Percentiles rank a stretch among this genome's conserved stretches.
Conservation (phyloP, 192 early-diverging fungal genomes). For the Phycomyces blakesleeanus region DNA sequence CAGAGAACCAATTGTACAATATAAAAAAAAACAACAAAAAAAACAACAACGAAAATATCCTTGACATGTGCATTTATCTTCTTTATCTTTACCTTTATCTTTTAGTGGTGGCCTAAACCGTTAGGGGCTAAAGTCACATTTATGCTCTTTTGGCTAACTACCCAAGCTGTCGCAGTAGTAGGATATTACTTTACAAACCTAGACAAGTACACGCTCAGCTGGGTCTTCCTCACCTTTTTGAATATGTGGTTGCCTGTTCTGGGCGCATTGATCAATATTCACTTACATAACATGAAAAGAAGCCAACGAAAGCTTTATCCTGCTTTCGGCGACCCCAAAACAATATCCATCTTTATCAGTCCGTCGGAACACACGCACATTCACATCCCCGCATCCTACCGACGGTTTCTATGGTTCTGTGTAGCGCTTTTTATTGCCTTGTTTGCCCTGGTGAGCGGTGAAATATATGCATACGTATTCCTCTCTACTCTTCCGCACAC, state of each 20-base stretch:
- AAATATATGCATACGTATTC: slow-evolving; percentile 64
- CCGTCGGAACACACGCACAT: slow-evolving; percentile 57
- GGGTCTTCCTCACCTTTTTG: slow-evolving; percentile 67
- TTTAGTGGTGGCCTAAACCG: slow-evolving; percentile 67
- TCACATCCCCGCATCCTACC: slow-evolving; percentile 65
- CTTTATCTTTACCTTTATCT: neutral
- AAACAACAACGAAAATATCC: too few species aligned
- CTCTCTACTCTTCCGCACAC: slow-evolving; percentile 54
- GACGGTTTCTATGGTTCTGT: slow-evolving; percentile 77
- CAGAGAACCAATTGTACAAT: too few species aligned
- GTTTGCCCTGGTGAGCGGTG: slow-evolving; percentile 63
- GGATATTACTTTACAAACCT: slow-evolving; percentile 54
- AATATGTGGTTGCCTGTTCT: slow-evolving; percentile 70
- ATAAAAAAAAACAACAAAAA: neutral
- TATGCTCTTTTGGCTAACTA: slow-evolving; percentile 62
- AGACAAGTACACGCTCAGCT: slow-evolving; percentile 55
- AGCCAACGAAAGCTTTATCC: slow-evolving; percentile 30
- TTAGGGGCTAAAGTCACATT: slow-evolving; percentile 63
- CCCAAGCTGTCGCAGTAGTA: slow-evolving; percentile 52
- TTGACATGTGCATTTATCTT: neutral
- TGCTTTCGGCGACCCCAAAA: slow-evolving; percentile 21
- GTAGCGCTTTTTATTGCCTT: slow-evolving; percentile 62
- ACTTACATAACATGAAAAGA: slow-evolving; percentile 40
- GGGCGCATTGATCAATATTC: slow-evolving; percentile 57
- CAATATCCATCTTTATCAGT: slow-evolving; percentile 23